These are phyloP conservation scores for Physcomitrium patens DNA, from an alignment of 225 moss, liverwort and hornwort genomes.

Conservation along the genomic window DNA sequence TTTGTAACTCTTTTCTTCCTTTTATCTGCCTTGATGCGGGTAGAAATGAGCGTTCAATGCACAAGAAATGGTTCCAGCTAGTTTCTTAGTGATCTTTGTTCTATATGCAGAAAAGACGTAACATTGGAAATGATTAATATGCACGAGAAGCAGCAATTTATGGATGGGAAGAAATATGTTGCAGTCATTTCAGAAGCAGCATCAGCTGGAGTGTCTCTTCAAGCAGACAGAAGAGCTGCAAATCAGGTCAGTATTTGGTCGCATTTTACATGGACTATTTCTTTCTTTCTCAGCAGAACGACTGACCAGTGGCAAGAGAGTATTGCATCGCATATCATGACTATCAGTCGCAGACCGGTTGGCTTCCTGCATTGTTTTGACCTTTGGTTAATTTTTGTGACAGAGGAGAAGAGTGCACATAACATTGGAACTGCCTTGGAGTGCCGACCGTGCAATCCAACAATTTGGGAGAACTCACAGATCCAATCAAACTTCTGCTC, in stretches of 20 bases:
- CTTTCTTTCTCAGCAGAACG: constrained; percentile 6
- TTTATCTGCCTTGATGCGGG: constrained; percentile 9
- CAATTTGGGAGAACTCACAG: constrained; percentile 99
- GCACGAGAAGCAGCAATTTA: constrained; percentile 99
- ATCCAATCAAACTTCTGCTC: constrained; percentile 98
- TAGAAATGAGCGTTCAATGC: constrained; percentile 10
- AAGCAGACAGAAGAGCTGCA: constrained; percentile 90
- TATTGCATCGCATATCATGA: constrained; percentile 21
- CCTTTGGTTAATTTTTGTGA: constrained; percentile 13
- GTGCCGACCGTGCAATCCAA: constrained; percentile 99
- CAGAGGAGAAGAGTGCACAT: constrained; percentile 96
- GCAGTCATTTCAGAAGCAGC: constrained; percentile 99
- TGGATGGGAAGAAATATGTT: constrained; percentile 95
- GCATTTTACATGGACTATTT: constrained; percentile 17
- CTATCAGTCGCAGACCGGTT: background rate
- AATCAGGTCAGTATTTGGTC: constrained; percentile 67
- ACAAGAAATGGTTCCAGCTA: constrained; percentile 13
- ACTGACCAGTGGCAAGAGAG: background rate
- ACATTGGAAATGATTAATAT: constrained; percentile 99
- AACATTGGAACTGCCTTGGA: constrained; percentile 98
- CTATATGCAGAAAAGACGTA: constrained; percentile 83
- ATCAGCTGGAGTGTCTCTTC: constrained; percentile 98
- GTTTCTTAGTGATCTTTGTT: constrained; percentile 19
- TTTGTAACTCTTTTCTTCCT: background rate
- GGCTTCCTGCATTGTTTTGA: constrained; percentile 11